A percentile compares a stretch with the other conserved stretches of the same genome.
Evolutionary conservation across 2,329 filamentous ascomycete genomes (phyloP).

Genomic region (Pseudonectria foliicola): DNA sequence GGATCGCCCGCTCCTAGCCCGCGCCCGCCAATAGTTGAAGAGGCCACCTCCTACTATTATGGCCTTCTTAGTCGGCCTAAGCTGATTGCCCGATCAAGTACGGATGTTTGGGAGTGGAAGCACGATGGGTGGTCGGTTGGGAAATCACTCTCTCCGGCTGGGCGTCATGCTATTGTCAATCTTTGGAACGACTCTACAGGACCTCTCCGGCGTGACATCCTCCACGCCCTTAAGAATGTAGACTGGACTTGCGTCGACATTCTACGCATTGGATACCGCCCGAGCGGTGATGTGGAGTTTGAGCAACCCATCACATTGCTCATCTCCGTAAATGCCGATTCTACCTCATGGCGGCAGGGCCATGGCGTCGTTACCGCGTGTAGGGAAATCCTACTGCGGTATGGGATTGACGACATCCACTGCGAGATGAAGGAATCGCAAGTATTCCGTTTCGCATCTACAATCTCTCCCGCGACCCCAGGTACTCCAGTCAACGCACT

Average conservation of each 20-base stretch:
- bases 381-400: neutral
- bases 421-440: neutral
- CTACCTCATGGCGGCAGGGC: neutral
- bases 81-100: constrained; percentile 4
- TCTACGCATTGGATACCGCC: neutral
- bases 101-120: neutral
- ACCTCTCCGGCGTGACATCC: constrained; percentile 1
- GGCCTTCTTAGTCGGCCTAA: constrained; percentile 3
- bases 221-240: constrained; percentile 1
- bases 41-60: constrained; percentile 3
- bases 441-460: neutral
- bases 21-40: neutral
- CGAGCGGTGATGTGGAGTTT: neutral
- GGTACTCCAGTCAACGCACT: neutral
- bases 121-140: neutral
- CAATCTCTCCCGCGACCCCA: too few relatives aligned
- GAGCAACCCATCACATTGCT: neutral
- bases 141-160: neutral
- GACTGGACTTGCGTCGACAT: constrained; percentile 4
- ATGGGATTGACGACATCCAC: neutral
- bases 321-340: neutral
- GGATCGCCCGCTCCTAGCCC: too few relatives aligned
- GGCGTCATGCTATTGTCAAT: constrained; percentile 1
- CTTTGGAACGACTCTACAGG: constrained; percentile 3
- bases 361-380: neutral